Evolutionary conservation across 176 grass and related monocot species (phyloP).

Genomic region (Ampelocalamus luodianensis): DNA sequence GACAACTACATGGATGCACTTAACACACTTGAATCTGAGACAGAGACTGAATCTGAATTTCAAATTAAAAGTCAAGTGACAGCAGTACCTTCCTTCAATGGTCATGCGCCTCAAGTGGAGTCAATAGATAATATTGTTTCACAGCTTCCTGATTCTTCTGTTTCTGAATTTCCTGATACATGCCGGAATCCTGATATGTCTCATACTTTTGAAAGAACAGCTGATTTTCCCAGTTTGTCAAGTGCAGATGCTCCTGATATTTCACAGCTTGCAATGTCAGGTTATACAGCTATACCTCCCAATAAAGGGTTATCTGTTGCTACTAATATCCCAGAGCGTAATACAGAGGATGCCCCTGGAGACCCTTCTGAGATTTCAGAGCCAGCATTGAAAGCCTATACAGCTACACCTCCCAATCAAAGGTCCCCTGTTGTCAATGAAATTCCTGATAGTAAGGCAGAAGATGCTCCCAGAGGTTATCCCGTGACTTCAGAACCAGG

Average conservation of each 20-base stretch:
- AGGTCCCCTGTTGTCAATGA: conserved; percentile 38
- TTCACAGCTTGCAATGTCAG: conserved; percentile 29
- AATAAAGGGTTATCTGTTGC: conserved; percentile 37
- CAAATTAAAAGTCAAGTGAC: conserved; percentile 62
- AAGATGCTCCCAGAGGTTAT: conserved; percentile 27
- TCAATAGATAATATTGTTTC: conserved; percentile 38
- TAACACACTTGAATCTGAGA: conserved; percentile 89
- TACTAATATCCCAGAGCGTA: conserved; percentile 24
- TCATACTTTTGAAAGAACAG: conserved; percentile 30
- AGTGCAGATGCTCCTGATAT: conserved; percentile 53
- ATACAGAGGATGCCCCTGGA: conserved; percentile 13
- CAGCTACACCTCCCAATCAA: conserved; percentile 25
- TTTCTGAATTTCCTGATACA: conserved; percentile 39
- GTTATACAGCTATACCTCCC: conserved; percentile 34
- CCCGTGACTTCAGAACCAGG: conserved; percentile 33
- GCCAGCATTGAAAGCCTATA: conserved; percentile 20
- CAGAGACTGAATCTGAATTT: conserved; percentile 76
- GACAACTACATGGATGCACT: conserved; percentile 96
- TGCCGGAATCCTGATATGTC: conserved; percentile 13
- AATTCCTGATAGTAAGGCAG: conserved; percentile 42
- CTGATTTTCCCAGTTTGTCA: conserved; percentile 47
- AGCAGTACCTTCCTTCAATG: conserved; percentile 38
- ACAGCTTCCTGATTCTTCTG: conserved; percentile 49
- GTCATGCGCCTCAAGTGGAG: conserved; percentile 33
- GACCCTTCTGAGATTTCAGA: conserved; percentile 51